A percentile compares a stretch with the other conserved stretches of the same genome.
These are phyloP conservation scores for Phanerochaete carnosa DNA, from an alignment of 768 basidiomycete genomes.

Conservation along the genomic window DNA sequence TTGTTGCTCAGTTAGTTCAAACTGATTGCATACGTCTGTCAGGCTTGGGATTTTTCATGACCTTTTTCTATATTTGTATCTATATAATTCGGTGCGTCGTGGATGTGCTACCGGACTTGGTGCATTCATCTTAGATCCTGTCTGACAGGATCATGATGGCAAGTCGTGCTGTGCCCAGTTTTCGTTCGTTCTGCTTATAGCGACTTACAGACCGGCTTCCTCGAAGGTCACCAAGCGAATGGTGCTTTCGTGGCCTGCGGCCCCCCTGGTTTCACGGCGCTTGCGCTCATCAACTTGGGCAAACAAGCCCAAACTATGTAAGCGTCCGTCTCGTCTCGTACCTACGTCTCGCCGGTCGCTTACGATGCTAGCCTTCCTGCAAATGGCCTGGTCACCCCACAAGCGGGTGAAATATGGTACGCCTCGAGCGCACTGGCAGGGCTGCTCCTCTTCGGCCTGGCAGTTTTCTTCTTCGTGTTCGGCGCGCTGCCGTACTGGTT, in stretches of 20 bases:
- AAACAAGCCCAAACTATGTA: conserved; percentile 35
- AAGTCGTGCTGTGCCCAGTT: conserved; percentile 9
- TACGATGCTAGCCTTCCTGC: conserved; percentile 29
- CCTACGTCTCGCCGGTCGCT: no score
- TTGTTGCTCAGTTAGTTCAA: no score
- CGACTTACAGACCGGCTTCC: conserved; percentile 37
- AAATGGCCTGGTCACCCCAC: conserved; percentile 32
- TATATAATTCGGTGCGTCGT: conserved; percentile 42
- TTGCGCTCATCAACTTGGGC: conserved; percentile 43
- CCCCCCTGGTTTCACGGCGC: conserved; percentile 46
- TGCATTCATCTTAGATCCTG: background rate
- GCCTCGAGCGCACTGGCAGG: conserved; percentile 35
- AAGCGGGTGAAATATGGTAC: conserved; percentile 45
- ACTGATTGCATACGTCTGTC: no score
- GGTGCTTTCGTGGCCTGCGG: conserved; percentile 46
- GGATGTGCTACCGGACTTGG: background rate
- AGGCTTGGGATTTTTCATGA: conserved; percentile 46
- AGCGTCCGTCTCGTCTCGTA: conserved; percentile 10
- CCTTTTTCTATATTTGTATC: conserved; percentile 47
- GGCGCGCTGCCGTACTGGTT: conserved; percentile 46
- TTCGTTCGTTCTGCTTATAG: no score
- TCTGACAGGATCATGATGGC: conserved; percentile 41
- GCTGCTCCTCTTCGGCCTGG: conserved; percentile 41
- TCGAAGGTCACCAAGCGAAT: conserved; percentile 45
- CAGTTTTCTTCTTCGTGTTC: conserved; percentile 43